Conservation (phyloP, 345 rosid genomes). For the Anastatica hierochuntica region DNA sequence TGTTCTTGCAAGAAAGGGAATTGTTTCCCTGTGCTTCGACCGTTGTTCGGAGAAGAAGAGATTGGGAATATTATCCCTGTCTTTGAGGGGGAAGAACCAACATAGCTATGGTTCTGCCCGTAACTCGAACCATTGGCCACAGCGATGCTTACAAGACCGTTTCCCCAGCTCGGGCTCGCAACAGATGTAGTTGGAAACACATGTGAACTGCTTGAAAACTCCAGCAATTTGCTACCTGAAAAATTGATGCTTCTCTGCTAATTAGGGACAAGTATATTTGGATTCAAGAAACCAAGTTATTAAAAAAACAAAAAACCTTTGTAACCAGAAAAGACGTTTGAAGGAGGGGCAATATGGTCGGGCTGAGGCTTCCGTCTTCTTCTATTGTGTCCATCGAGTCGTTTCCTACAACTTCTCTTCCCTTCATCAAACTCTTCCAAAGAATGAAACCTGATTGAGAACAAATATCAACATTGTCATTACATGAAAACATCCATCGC, state of each 20-base stretch:
- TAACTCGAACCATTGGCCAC: constrained; percentile 14
- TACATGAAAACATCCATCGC: no score
- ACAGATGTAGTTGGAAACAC: constrained; percentile 38
- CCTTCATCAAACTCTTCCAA: constrained; percentile 39
- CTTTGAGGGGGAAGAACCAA: constrained; percentile 15
- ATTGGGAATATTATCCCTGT: constrained; percentile 31
- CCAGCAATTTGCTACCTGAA: constrained; percentile 40
- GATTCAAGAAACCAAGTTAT: not conserved
- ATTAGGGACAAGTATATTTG: not conserved
- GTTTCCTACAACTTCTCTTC: constrained; percentile 36
- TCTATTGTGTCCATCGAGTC: constrained; percentile 33
- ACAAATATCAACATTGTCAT: no score
- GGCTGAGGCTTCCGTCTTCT: constrained; percentile 31
- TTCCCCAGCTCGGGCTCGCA: constrained; percentile 37
- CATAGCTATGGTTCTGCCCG: no score
- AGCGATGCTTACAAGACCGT: constrained; percentile 14
- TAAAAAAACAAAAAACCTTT: constrained; percentile 27
- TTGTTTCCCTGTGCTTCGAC: no score
- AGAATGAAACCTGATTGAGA: constrained; percentile 25
- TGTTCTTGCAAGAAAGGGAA: constrained; percentile 41
- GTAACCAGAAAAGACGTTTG: constrained; percentile 22
- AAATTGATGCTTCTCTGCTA: not conserved
- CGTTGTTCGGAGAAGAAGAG: constrained; percentile 33
- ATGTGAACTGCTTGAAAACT: constrained; percentile 36
- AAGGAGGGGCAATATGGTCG: constrained; percentile 5